Evolutionary conservation across 1,284 basidiomycete genomes (phyloP).

Genomic region (Quambalaria eucalypti): DNA sequence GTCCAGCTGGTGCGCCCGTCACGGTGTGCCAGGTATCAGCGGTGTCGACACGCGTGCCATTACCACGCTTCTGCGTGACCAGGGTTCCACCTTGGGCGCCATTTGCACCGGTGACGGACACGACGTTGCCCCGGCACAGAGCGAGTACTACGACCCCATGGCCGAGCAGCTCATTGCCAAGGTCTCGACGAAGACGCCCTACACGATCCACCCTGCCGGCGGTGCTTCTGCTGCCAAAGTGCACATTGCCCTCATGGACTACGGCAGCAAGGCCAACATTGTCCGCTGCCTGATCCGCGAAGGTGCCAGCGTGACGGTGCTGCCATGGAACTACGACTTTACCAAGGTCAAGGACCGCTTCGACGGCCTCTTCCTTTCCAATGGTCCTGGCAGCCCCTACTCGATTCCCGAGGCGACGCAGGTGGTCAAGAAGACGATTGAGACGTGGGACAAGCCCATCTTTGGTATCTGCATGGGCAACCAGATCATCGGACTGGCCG

Average conservation of each 20-base stretch:
- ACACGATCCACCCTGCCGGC: slow-evolving; percentile 76
- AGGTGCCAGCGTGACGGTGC: slow-evolving; percentile 81
- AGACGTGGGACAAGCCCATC: slow-evolving; percentile 81
- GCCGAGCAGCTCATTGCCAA: slow-evolving; percentile 85
- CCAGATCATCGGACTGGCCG: slow-evolving; percentile 82
- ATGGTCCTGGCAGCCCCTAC: slow-evolving; percentile 88
- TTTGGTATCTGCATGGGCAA: slow-evolving; percentile 95
- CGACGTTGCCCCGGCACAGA: slow-evolving; percentile 52
- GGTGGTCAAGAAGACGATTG: slow-evolving; percentile 65
- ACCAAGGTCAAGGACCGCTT: slow-evolving; percentile 75
- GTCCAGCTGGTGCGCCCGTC: slow-evolving; percentile 82
- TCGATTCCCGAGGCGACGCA: slow-evolving; percentile 78
- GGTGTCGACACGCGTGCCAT: slow-evolving; percentile 96
- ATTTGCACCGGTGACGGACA: slow-evolving; percentile 72
- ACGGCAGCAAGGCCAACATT: slow-evolving; percentile 96
- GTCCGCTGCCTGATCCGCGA: slow-evolving; percentile 81
- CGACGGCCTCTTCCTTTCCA: slow-evolving; percentile 91
- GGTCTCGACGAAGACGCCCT: slow-evolving; percentile 76
- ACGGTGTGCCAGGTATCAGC: slow-evolving; percentile 84
- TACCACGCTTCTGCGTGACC: slow-evolving; percentile 83
- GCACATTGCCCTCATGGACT: slow-evolving; percentile 90
- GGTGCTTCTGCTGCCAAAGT: slow-evolving; percentile 53
- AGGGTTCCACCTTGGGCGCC: slow-evolving; percentile 90
- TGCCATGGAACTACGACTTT: slow-evolving; percentile 97
- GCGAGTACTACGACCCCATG: slow-evolving; percentile 69